A percentile compares a stretch with the other conserved stretches of the same genome.
Evolutionary conservation across 805 yeast species (phyloP).

Genomic region (Ogataea thermomethanolica): DNA sequence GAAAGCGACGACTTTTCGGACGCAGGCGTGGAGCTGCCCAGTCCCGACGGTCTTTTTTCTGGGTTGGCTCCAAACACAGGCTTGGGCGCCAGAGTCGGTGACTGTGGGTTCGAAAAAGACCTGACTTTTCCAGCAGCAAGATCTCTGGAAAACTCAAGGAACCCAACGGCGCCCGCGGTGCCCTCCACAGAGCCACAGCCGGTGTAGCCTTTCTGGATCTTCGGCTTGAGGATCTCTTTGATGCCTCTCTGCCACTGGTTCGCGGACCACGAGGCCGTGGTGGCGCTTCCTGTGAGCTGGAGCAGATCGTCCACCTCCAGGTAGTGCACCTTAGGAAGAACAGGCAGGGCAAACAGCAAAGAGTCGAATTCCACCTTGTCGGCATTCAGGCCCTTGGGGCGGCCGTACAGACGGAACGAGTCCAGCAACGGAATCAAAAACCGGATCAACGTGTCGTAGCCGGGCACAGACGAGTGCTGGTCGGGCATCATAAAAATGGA

Average conservation of each 20-base stretch:
- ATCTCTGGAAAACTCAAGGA: constrained; percentile 24
- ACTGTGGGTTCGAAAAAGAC: constrained; percentile 32
- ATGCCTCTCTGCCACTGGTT: constrained; percentile 58
- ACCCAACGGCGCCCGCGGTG: constrained; percentile 49
- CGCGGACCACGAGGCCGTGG: constrained; percentile 46
- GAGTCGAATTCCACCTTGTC: constrained; percentile 65
- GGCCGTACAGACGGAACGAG: constrained; percentile 74
- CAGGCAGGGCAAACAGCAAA: constrained; percentile 77
- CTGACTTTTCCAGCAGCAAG: constrained; percentile 25
- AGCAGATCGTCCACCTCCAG: constrained; percentile 60
- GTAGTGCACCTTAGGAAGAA: constrained; percentile 73
- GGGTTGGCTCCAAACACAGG: constrained; percentile 21
- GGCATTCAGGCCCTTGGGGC: constrained; percentile 73
- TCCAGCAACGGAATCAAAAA: constrained; percentile 74
- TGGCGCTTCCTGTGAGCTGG: constrained; percentile 35
- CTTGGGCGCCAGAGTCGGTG: constrained; percentile 37
- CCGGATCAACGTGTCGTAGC: constrained; percentile 80
- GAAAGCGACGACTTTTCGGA: background rate
- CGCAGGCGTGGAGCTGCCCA: constrained; percentile 1
- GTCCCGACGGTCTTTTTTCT: constrained; percentile 11
- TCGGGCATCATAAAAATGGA: constrained; percentile 81
- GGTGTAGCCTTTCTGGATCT: constrained; percentile 57
- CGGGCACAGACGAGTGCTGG: constrained; percentile 76
- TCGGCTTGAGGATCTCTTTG: constrained; percentile 52
- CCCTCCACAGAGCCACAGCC: constrained; percentile 77